phyloP scores from a whole-genome alignment of 768 basidiomycete species.

The Termitomyces sp. region DNA sequence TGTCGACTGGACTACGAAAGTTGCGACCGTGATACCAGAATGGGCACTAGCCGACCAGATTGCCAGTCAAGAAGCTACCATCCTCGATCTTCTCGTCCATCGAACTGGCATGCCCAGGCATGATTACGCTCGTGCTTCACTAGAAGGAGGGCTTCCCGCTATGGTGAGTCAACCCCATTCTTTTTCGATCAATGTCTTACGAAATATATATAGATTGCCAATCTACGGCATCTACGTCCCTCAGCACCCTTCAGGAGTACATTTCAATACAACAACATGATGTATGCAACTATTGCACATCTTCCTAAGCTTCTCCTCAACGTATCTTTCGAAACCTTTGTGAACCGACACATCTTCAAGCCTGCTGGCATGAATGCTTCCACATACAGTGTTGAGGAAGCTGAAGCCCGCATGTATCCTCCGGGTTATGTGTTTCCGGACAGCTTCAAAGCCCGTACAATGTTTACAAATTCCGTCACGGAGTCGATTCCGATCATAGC shows the following conservation, averaged over 20 bases:
- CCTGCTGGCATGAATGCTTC: slow-evolving; percentile 37
- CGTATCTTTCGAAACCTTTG: slow-evolving; percentile 36
- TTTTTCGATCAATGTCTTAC: neutral
- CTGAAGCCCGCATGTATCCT: slow-evolving; percentile 24
- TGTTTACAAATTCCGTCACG: too few species aligned
- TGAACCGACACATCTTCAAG: slow-evolving; percentile 32
- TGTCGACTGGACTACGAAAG: slow-evolving; percentile 35
- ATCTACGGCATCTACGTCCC: slow-evolving; percentile 32
- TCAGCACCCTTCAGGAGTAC: slow-evolving; percentile 39
- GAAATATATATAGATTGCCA: slow-evolving; percentile 26
- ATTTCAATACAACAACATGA: slow-evolving; percentile 45
- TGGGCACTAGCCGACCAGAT: slow-evolving; percentile 37
- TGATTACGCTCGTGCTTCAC: slow-evolving; percentile 29
- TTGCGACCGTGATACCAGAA: slow-evolving; percentile 32
- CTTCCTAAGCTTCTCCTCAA: slow-evolving; percentile 36
- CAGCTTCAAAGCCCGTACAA: neutral
- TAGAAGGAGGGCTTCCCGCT: slow-evolving; percentile 24
- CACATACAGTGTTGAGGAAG: slow-evolving; percentile 35
- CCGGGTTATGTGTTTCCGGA: neutral
- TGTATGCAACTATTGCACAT: slow-evolving; percentile 39
- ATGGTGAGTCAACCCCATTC: slow-evolving; percentile 24
- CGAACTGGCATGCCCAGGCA: slow-evolving; percentile 43
- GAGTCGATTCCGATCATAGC: slow-evolving; percentile 21
- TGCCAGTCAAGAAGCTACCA: slow-evolving; percentile 27
- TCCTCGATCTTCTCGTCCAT: slow-evolving; percentile 42